Conservation (phyloP, 2,329 filamentous ascomycete genomes). For the Cladobotryum mycophilum region DNA sequence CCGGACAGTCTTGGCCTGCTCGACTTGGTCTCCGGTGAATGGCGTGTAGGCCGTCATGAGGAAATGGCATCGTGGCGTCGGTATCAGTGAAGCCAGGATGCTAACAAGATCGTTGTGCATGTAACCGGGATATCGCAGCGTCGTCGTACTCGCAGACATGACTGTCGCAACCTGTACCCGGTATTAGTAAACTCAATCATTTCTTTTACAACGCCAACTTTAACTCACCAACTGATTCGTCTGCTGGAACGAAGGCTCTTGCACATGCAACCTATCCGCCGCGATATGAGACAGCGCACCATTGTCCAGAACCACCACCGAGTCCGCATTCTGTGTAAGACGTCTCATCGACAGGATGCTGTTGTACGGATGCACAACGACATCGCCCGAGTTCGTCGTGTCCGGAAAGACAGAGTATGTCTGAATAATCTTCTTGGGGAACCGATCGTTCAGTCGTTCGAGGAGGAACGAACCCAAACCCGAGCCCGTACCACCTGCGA, state of each 20-base stretch:
- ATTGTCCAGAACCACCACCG: constrained; percentile 94
- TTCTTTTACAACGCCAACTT: background rate
- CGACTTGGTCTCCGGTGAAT: constrained; percentile 92
- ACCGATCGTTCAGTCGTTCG: constrained; percentile 91
- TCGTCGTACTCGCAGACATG: constrained; percentile 97
- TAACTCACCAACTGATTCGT: constrained; percentile 79
- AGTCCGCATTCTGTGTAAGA: constrained; percentile 92
- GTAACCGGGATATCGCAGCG: constrained; percentile 92
- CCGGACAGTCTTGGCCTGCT: constrained; percentile 93
- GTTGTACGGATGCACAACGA: constrained; percentile 98
- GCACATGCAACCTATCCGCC: constrained; percentile 87
- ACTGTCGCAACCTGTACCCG: constrained; percentile 72
- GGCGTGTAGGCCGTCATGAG: constrained; percentile 97
- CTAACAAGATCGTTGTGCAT: constrained; percentile 99
- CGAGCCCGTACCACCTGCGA: constrained; percentile 92
- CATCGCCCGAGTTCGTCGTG: constrained; percentile 77
- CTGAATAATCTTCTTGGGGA: constrained; percentile 98
- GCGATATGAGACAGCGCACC: constrained; percentile 90
- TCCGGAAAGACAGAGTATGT: constrained; percentile 99
- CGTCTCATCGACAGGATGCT: constrained; percentile 86
- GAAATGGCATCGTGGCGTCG: constrained; percentile 95
- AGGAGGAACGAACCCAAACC: constrained; percentile 93
- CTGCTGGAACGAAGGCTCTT: constrained; percentile 92
- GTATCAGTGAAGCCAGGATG: constrained; percentile 92
- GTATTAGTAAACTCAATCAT: background rate